Base-by-base conservation (phyloP, 768 basidiomycete genomes). In the Suillus hirtellus region DNA sequence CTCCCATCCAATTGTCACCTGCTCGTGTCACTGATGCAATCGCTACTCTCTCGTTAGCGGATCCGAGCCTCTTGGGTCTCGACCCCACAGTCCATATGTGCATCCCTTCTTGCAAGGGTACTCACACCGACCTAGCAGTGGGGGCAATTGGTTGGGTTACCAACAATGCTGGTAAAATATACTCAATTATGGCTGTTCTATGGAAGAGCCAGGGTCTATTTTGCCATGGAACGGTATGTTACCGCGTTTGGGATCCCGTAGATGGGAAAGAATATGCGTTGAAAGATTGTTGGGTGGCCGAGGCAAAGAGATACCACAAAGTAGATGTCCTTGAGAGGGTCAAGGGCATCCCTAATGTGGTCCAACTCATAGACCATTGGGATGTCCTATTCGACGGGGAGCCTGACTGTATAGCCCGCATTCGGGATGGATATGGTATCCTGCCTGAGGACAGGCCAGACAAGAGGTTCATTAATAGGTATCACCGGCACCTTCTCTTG, bases 161-260 rank as follows among this genome's bases (percentile, higher is more conserved):
- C 0, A 19, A 53, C 31, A 53, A 53, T 19, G 0, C 1, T 10
- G 17, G 5, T 1, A 53, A 53, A 34, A 31, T 2, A 3, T 53
- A 34, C 52, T 53, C 52, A 14, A 53, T 35, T 11, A 35, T 53
- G 52, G 52, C 9, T 9, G 10, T 34, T 53, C 7, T 53, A 3
- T 53, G 50, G 50, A 52, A 52, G 31, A 52, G 50, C 17, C 50
- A 52, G 17, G 31, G 50, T 52, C 9, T 52, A 19, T 52, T 52
- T 17, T 52, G 50, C 34, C 2, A 9, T 11, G 9, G 17, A 19
- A 52, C 31, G 1, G 31, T 34, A 12, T 53, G 52, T 19, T 53
- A 53, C 19, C 19, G 19, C 4, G 2, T 53, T 35, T 2, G 31
- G 11, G 52, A 53, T 53, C 31, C 52, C 12, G 19, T 6, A 1